A percentile compares a stretch with the other conserved stretches of the same genome.
phyloP scores from a whole-genome alignment of 768 basidiomycete species.

The Mycena belliarum region DNA sequence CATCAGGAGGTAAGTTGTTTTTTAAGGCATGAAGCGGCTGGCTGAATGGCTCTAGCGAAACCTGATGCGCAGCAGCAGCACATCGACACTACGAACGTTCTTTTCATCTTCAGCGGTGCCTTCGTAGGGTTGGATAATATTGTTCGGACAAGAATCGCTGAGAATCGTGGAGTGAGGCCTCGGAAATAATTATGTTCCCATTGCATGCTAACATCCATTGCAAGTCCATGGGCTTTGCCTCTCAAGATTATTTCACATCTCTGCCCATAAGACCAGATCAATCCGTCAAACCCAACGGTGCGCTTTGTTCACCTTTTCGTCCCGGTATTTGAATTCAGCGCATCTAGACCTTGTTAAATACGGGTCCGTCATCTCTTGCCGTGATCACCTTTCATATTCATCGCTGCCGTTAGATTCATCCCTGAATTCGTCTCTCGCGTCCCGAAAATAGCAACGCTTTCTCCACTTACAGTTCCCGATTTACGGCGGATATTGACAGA shows the following conservation, averaged over 20 bases:
- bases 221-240: constrained; percentile 89
- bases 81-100: constrained; percentile 85
- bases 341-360: constrained; percentile 77
- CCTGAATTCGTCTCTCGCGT: constrained; percentile 94
- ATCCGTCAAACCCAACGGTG: constrained; percentile 2
- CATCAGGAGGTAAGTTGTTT: constrained; percentile 30
- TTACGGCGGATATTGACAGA: constrained; percentile 90
- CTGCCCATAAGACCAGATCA: no score
- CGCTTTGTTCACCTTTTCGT: neutral
- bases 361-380: constrained; percentile 46
- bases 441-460: constrained; percentile 86
- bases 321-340: neutral
- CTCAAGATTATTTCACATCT: constrained; percentile 61
- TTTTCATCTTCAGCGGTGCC: constrained; percentile 95
- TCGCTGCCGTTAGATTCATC: constrained; percentile 63
- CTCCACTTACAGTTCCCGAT: constrained; percentile 78
- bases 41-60: constrained; percentile 37
- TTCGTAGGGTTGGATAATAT: constrained; percentile 90
- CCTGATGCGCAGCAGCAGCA: constrained; percentile 63
- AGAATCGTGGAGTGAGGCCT: constrained; percentile 57
- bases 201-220: constrained; percentile 1
- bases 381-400: neutral
- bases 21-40: neutral
- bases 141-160: constrained; percentile 76
- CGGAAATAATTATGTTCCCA: constrained; percentile 1